Percentiles rank a stretch among this genome's conserved stretches.
Conservation (phyloP, 108 stramenopile species). For the Epithemia pelagica region DNA sequence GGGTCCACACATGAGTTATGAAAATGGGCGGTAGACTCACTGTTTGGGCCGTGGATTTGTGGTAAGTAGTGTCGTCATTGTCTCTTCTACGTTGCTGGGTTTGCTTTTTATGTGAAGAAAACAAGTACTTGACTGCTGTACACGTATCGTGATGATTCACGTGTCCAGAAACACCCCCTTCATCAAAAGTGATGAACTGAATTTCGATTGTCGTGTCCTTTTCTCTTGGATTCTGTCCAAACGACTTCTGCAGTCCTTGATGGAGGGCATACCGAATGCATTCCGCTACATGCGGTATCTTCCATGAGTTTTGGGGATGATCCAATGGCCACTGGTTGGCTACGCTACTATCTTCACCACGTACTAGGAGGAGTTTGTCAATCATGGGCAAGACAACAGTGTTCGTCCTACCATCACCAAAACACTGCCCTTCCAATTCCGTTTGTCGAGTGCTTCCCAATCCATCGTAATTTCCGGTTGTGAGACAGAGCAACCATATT, state of each 20-base stretch:
- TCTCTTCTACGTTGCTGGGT: constrained; percentile 23
- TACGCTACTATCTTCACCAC: neutral
- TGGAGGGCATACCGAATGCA: constrained; percentile 10
- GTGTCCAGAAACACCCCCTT: constrained; percentile 69
- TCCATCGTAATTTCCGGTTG: constrained; percentile 76
- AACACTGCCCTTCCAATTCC: constrained; percentile 40
- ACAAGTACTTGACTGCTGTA: constrained; percentile 38
- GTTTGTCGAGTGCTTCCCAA: constrained; percentile 44
- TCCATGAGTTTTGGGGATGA: constrained; percentile 29
- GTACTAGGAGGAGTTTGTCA: neutral
- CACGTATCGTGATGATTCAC: constrained; percentile 73
- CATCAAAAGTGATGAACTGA: constrained; percentile 51
- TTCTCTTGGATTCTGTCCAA: neutral
- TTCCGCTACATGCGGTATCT: constrained; percentile 9
- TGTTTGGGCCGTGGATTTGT: constrained; percentile 17
- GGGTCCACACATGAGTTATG: constrained; percentile 11
- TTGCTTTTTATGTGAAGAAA: no score
- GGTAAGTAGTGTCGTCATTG: constrained; percentile 14
- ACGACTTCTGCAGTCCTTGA: neutral
- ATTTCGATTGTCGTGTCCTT: constrained; percentile 3
- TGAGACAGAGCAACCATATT: constrained; percentile 63
- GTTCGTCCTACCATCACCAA: constrained; percentile 24
- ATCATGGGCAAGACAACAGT: neutral
- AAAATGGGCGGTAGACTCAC: constrained; percentile 23
- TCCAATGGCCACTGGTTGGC: constrained; percentile 8